A percentile compares a stretch with the other conserved stretches of the same genome.
These are phyloP conservation scores for Chlorencoelia australis DNA, from an alignment of 2,329 filamentous ascomycete genomes.

Conservation along the genomic window DNA sequence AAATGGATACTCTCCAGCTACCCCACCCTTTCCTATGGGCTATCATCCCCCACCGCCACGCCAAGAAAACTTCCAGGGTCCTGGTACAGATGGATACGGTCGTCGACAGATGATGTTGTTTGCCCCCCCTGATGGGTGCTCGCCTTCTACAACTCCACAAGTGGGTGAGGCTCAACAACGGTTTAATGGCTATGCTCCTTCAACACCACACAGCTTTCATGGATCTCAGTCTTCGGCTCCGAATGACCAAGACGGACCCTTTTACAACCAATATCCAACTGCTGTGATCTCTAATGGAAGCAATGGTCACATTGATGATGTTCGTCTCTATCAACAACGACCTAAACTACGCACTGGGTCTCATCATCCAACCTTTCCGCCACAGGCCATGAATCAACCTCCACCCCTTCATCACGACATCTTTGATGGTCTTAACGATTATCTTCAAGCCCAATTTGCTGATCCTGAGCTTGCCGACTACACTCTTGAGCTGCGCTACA, in stretches of 20 bases:
- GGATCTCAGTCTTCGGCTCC: conserved; percentile 47
- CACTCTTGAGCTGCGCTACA: conserved; percentile 36
- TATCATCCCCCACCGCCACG: conserved; percentile 17
- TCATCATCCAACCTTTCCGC: no score
- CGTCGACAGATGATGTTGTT: conserved; percentile 24
- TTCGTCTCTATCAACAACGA: conserved; percentile 20
- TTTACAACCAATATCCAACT: conserved; percentile 31
- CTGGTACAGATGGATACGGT: conserved; percentile 15
- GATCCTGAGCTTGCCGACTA: conserved; percentile 36
- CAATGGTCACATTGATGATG: conserved; percentile 27
- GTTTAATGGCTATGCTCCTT: conserved; percentile 35
- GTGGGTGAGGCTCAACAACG: conserved; percentile 15
- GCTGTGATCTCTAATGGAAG: conserved; percentile 32
- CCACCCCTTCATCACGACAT: conserved; percentile 15
- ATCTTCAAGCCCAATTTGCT: conserved; percentile 32
- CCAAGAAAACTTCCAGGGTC: conserved; percentile 16
- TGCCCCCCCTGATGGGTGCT: conserved; percentile 27
- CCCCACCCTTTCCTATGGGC: conserved; percentile 17
- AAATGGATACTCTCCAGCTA: conserved; percentile 22
- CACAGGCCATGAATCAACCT: conserved; percentile 12
- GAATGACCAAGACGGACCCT: conserved; percentile 32
- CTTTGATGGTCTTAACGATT: conserved; percentile 31
- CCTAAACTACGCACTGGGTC: conserved; percentile 14
- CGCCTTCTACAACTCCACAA: conserved; percentile 24
- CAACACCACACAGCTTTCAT: conserved; percentile 51